Base-by-base conservation (phyloP, 2,329 filamentous ascomycete genomes). In the Parastagonospora nodorum region DNA sequence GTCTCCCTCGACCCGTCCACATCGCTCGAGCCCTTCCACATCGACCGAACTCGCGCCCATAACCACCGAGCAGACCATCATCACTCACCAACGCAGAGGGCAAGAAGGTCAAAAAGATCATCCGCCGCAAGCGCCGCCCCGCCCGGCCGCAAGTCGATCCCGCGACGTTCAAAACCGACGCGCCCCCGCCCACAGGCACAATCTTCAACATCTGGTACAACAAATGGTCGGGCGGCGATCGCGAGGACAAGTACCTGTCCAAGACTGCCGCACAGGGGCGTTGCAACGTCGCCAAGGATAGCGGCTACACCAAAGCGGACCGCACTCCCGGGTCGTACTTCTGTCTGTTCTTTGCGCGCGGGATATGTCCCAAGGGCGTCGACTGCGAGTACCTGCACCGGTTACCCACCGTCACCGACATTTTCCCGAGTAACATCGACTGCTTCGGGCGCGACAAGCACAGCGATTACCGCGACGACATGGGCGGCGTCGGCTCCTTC, bases 181-280 rank as follows among this genome's bases (percentile, higher is more conserved):
- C 90, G 4, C 91, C 92, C 12, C 89, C 90, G 1, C 92, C 97
- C 67, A 97, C 93, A 0, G 94, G 94, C 45, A 96, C 90, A 0
- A 91, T 92, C 51, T 99, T 94, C 82, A 99, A 99, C 75, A 95
- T 96, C 68, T 97, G 92, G 93, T 96, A 97, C 78, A 97, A 96
- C 79, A 97, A 97, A 76, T 97, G 93, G 92, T 89, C 88, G 1
- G 94, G 94, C 60, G 94, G 94, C 67, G 94, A 99, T 75, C 85
- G 92, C 53, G 93, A 97, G 70, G 92, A 95, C 78, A 91, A 92
- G 64, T 92, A 93, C 68, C 83, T 92, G 4, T 90, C 88, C 31
- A 88, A 97, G 69, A 89, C 87, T 0, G 84, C 87, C 11, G 93
- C 94, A 3, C 87, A 88, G 58, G 88, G 88, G 2, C 89, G 95